These are phyloP conservation scores for Microglena sp. DNA, from an alignment of 139 green algal genomes.

Conservation along the genomic window DNA sequence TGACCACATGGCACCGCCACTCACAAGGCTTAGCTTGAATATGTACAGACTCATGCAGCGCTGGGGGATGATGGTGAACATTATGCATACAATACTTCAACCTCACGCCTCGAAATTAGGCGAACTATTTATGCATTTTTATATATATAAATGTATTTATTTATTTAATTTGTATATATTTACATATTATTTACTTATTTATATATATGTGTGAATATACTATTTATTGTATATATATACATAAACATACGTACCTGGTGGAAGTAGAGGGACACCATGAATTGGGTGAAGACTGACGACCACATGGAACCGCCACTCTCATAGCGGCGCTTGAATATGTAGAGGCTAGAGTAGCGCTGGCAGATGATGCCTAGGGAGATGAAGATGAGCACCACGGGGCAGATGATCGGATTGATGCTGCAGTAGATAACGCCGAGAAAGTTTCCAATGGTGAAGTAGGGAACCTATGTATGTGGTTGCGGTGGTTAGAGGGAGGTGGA, in stretches of 20 bases:
- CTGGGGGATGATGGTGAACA: constrained; percentile 14
- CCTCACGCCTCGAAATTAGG: no score
- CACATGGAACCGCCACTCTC: constrained; percentile 25
- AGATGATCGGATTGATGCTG: constrained; percentile 62
- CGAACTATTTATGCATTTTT: no score
- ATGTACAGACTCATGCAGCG: constrained; percentile 28
- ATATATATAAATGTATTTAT: no score
- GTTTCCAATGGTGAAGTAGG: no score
- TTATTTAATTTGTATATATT: no score
- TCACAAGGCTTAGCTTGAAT: constrained; percentile 18
- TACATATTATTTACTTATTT: no score
- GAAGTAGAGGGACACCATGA: constrained; percentile 28
- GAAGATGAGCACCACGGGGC: constrained; percentile 52
- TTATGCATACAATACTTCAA: no score
- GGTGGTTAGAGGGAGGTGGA: no score
- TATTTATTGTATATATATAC: no score
- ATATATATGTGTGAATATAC: no score
- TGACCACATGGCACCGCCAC: no score
- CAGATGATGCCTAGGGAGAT: constrained; percentile 34
- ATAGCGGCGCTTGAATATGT: constrained; percentile 20
- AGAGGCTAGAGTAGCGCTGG: constrained; percentile 28
- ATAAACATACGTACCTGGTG: constrained; percentile 56
- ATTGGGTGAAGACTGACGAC: constrained; percentile 3
- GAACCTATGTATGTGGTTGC: no score
- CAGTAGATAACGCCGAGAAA: constrained; percentile 9